phyloP scores from a whole-genome alignment of 148 eudicot genomes.

The Dianthus caryophyllus region DNA sequence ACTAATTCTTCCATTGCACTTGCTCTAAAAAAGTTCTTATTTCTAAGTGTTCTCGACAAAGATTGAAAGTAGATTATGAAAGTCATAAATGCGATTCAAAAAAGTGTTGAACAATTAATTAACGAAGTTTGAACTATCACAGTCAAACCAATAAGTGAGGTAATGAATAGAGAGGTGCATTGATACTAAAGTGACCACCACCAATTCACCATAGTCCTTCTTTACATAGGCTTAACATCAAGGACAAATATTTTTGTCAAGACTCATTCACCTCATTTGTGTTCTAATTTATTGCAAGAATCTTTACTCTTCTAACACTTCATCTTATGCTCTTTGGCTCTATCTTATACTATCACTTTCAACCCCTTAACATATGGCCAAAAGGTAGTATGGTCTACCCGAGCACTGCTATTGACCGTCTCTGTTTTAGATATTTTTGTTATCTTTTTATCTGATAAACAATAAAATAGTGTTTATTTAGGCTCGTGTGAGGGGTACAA shows the following conservation, averaged over 20 bases:
- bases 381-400: too few relatives aligned
- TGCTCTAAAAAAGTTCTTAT: too few relatives aligned
- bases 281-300: neutral
- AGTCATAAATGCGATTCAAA: slow-evolving; percentile 9
- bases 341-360: neutral
- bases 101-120: neutral
- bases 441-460: too few relatives aligned
- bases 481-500: too few relatives aligned
- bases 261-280: neutral
- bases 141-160: slow-evolving; percentile 12
- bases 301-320: slow-evolving; percentile 2
- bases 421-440: too few relatives aligned
- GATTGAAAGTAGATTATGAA: neutral
- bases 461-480: too few relatives aligned
- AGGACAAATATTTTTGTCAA: slow-evolving; percentile 10
- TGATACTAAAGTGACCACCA: slow-evolving; percentile 7
- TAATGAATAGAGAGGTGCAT: neutral
- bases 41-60: too few relatives aligned
- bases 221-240: neutral
- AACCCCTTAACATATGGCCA: too few relatives aligned
- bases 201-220: too few relatives aligned
- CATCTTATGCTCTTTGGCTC: neutral
- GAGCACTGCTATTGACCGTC: too few relatives aligned
- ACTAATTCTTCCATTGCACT: too few relatives aligned
- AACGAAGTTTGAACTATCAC: slow-evolving; percentile 12